A percentile compares a stretch with the other conserved stretches of the same genome.
phyloP scores from a whole-genome alignment of 371 early-diverging fungal species.

The Basidiobolus meristosporus region DNA sequence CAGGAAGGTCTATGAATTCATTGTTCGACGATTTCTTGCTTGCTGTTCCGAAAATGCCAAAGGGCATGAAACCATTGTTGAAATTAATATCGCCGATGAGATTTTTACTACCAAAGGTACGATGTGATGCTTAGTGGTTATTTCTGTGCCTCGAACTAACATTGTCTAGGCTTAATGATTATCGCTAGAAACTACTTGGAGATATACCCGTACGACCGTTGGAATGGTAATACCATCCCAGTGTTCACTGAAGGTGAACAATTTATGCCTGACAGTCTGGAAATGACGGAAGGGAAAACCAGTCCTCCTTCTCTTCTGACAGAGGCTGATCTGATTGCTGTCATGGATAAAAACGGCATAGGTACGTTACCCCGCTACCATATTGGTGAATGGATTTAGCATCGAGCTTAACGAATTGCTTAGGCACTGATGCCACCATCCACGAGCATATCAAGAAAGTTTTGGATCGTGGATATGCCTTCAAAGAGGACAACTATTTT shows the following conservation, averaged over 20 bases:
- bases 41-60: constrained; percentile 89
- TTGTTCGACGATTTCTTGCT: constrained; percentile 85
- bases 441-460: constrained; percentile 98
- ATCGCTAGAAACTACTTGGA: constrained; percentile 84
- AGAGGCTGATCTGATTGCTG: constrained; percentile 83
- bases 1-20: constrained; percentile 74
- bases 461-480: constrained; percentile 75
- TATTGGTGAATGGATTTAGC: not conserved
- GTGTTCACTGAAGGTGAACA: constrained; percentile 52
- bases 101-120: constrained; percentile 44
- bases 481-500: constrained; percentile 41
- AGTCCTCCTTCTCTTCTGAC: constrained; percentile 67
- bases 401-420: not conserved
- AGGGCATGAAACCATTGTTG: constrained; percentile 70
- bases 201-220: constrained; percentile 88
- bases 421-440: constrained; percentile 99
- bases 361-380: constrained; percentile 21
- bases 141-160: not conserved
- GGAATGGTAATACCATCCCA: constrained; percentile 56
- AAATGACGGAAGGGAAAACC: constrained; percentile 56
- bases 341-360: constrained; percentile 97
- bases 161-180: constrained; percentile 43
- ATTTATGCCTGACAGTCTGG: constrained; percentile 41
- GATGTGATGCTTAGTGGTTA: not conserved
- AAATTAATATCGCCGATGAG: constrained; percentile 45